Evolutionary conservation across 345 rosid genomes (phyloP).

Genomic region (Gossypium rotundifolium): DNA sequence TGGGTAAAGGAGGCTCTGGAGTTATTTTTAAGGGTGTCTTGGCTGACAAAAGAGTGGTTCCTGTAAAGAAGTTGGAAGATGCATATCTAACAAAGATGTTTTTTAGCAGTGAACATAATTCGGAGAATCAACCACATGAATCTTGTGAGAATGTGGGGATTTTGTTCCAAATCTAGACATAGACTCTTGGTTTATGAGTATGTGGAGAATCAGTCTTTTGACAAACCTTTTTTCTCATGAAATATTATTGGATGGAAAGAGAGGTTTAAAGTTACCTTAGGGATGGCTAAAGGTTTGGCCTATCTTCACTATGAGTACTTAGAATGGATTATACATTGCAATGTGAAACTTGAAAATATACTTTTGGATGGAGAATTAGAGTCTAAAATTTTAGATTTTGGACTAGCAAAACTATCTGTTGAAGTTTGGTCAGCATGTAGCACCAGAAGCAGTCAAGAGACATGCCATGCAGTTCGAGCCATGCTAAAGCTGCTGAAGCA

Average conservation of each 20-base stretch:
- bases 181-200: slow-evolving; percentile 43
- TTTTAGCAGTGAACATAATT: slow-evolving; percentile 41
- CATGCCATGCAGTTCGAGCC: no score
- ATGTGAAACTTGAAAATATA: slow-evolving; percentile 53
- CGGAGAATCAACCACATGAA: slow-evolving; percentile 48
- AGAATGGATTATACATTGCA: slow-evolving; percentile 53
- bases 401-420: slow-evolving; percentile 44
- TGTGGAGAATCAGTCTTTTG: slow-evolving; percentile 41
- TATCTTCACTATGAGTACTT: slow-evolving; percentile 52
- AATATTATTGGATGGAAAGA: slow-evolving; percentile 34
- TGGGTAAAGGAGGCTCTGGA: slow-evolving; percentile 54
- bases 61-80: slow-evolving; percentile 43
- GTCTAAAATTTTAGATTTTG: slow-evolving; percentile 51
- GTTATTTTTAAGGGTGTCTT: slow-evolving; percentile 41
- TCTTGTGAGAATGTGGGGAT: slow-evolving; percentile 47
- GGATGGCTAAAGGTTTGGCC: slow-evolving; percentile 45
- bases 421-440: no score
- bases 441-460: no score
- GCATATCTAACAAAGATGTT: slow-evolving; percentile 29
- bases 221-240: slow-evolving; percentile 33
- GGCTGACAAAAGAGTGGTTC: slow-evolving; percentile 31
- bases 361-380: slow-evolving; percentile 40
- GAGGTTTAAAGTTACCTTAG: slow-evolving; percentile 47
- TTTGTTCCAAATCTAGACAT: slow-evolving; percentile 34
- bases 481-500: no score